Base-by-base conservation (phyloP, 2,329 filamentous ascomycete species). In the Xylaria sp. region DNA sequence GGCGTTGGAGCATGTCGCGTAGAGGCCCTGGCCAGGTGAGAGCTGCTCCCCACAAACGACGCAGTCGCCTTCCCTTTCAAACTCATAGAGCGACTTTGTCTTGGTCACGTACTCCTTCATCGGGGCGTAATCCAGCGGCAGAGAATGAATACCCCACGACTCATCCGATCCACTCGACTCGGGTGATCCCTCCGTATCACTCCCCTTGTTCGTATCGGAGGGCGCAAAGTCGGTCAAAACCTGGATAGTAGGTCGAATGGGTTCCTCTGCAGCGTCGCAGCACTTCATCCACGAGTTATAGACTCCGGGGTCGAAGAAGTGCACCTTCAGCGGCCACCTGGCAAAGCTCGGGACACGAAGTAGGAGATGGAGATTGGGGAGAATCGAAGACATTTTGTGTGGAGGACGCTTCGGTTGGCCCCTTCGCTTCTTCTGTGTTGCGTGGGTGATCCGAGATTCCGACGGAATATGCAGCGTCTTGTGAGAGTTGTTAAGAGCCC, bases 401-500 rank as follows among this genome's bases (percentile, higher is more conserved):
- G 74, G 71, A 7, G 88, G 86, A 24, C 84, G 78, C 42, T 76
- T 81, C 3, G 83, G 81, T 16, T 77, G 80, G 9, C 81, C 79
- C 29, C 77, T 81, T 46, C 72, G 72, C 68, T 83, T 86, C 46
- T 68, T 75, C 48, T 73, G 70, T 0, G 74, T 82, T 64, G 82
- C 71, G 44, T 79, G 67, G 1, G 80, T 76, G 34, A 90, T 76
- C n/a, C 86, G 79, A 39, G 84, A 79, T 26, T 81, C 78, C 11
- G 80, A 72, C 11, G 88, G 81, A 52, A 96, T 91, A 69, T 96
- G 92, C 29, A 88, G 77, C 4, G 92, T 92, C 29, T 88, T 71
- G 68, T 94, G 89, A 1, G 92, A 85, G 68, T 97, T 92, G 61
- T 90, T 90, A 79, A 95, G 88, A 38, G 93, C 92, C 93, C 93